Evolutionary conservation across 768 basidiomycete species (phyloP), one percentile per base, ranked within the genome.

Genomic region (Suillus luteus): DNA sequence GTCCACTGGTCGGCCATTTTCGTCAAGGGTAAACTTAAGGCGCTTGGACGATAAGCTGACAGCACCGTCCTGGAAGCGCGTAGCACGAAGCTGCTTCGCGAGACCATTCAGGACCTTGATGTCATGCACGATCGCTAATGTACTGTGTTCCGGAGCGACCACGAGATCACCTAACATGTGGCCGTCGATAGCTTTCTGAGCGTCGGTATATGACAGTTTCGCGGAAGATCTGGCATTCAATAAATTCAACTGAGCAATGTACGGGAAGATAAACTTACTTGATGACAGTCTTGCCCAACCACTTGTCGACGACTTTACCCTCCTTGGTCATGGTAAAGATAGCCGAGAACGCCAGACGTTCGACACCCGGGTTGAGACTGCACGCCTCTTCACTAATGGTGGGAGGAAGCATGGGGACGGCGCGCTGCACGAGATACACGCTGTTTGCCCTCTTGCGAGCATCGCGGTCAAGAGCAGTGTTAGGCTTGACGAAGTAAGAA

Each of bases 391-490:
- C 96, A 71, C 90, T 92, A 51, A 99, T 80, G n/a, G 89, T 82
- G 33, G 95, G 94, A 2, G 97, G 97, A 10, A 99, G 81, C 97
- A 99, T 99, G 2, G 96, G 96, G 14, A 98, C 96, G 24, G 91
- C 88, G 61, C 96, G 88, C 75, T 99, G 97, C 33, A 99, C 88
- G 51, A 99, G 90, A 73, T 99, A 98, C 55, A 99, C 97, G 70
- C 92, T 95, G 2, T 95, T 98, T 33, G 96, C 97, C 64, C 96
- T 85, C 78, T 99, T 99, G 68, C 96, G 89, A 46, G 97, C 97
- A 78, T 99, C 97, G 27, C 97, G 93, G 71, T 99, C 97, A 69
- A 99, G 81, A n/a, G 97, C 92, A 12, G 96, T 97, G 74, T 95
- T 95, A 27, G 93, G 90, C 77, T 93, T 93, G 70, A 93, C 89